A percentile compares a stretch with the other conserved stretches of the same genome.
Conservation (phyloP, 2,329 filamentous ascomycete genomes). For the Tolypocladium paradoxum region DNA sequence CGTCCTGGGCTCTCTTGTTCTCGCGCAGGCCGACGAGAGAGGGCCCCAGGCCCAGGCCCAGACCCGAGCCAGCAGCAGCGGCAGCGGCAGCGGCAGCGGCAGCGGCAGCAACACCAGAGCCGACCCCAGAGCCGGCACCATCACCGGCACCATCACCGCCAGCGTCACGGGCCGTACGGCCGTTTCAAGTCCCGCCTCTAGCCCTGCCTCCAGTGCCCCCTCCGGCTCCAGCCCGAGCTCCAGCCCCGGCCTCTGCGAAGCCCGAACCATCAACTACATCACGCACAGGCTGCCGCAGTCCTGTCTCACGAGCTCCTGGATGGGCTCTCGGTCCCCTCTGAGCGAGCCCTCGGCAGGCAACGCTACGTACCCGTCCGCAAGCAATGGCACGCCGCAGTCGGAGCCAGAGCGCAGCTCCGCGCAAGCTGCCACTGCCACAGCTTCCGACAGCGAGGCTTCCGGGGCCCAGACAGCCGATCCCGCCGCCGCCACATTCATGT, state of each 20-base stretch:
- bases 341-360: background rate
- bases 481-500: constrained; percentile 56
- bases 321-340: constrained; percentile 15
- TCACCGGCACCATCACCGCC: background rate
- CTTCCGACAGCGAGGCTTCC: background rate
- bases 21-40: background rate
- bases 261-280: constrained; percentile 68
- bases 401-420: background rate
- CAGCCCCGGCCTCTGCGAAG: constrained; percentile 30
- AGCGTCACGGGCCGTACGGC: background rate
- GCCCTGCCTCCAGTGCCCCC: no score
- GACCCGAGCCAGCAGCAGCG: background rate
- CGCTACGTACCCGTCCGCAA: background rate
- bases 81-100: background rate
- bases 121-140: background rate
- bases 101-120: no score
- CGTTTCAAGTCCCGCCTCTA: background rate
- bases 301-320: constrained; percentile 57
- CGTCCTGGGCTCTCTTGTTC: background rate
- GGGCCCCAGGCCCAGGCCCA: background rate
- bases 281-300: constrained; percentile 68
- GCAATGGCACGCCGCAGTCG: background rate
- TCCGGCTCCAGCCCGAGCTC: background rate
- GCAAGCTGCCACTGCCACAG: background rate
- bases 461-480: constrained; percentile 4